Percentiles rank a stretch among this genome's conserved stretches.
These are phyloP conservation scores for Scheffersomyces coipomensis DNA, from an alignment of 805 yeast genomes.

Conservation along the genomic window DNA sequence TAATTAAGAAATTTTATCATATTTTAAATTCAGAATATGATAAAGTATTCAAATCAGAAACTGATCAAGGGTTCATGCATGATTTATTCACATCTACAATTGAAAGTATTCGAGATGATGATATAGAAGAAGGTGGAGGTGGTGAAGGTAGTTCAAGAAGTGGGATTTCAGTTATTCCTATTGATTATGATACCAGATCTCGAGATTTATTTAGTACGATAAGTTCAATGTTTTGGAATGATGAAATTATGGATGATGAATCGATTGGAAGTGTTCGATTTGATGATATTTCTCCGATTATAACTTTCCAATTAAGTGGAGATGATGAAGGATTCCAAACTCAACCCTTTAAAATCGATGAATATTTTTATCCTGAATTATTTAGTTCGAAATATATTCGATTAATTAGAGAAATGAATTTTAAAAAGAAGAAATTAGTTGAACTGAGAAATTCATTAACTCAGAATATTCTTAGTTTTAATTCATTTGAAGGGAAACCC, in stretches of 20 bases:
- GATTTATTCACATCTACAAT: slow-evolving; percentile 24
- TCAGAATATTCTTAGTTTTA: slow-evolving; percentile 27
- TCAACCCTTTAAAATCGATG: slow-evolving; percentile 24
- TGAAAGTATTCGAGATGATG: slow-evolving; percentile 19
- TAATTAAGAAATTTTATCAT: slow-evolving; percentile 11
- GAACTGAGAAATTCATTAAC: slow-evolving; percentile 17
- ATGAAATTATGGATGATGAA: slow-evolving; percentile 23
- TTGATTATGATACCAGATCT: slow-evolving; percentile 28
- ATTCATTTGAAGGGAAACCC: slow-evolving; percentile 40
- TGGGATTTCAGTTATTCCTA: slow-evolving; percentile 26
- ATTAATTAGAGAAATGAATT: slow-evolving; percentile 18
- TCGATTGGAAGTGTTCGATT: slow-evolving; percentile 27
- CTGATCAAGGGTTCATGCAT: slow-evolving; percentile 1
- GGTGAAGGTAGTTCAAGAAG: slow-evolving; percentile 10
- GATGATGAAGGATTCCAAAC: slow-evolving; percentile 20
- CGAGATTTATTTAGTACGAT: slow-evolving; percentile 28
- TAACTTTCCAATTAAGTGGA: slow-evolving; percentile 27
- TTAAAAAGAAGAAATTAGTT: slow-evolving; percentile 11
- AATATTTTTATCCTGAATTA: slow-evolving; percentile 33
- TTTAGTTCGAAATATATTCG: slow-evolving; percentile 22
- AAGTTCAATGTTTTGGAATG: slow-evolving; percentile 37
- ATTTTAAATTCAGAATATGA: neutral
- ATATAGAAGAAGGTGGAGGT: neutral
- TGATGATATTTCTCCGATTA: slow-evolving; percentile 24
- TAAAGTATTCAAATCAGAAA: slow-evolving; percentile 2